Percentiles rank a stretch among this genome's conserved stretches.
Evolutionary conservation across 225 moss, liverwort and hornwort genomes (phyloP).

Genomic region (Sphagnum tenellum): DNA sequence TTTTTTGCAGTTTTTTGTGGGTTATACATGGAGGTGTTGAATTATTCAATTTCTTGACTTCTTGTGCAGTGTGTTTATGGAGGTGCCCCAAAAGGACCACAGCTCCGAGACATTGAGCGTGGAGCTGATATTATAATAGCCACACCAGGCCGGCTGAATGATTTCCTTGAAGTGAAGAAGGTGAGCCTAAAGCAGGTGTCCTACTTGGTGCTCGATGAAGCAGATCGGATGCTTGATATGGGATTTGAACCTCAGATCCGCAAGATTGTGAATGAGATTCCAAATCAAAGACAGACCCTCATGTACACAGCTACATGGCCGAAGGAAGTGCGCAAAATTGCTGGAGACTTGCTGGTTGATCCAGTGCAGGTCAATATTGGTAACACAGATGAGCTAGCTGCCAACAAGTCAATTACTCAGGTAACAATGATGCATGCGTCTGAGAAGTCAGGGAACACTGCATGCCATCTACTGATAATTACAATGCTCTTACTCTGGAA

Average conservation of each 20-base stretch:
- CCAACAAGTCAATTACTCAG: slow-evolving; percentile 93
- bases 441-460: no score
- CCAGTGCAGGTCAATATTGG: slow-evolving; percentile 98
- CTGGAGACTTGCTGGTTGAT: slow-evolving; percentile 73
- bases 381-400: slow-evolving; percentile 85
- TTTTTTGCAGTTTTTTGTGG: no score
- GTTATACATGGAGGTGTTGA: no score
- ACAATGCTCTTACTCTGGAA: no score
- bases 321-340: slow-evolving; percentile 93
- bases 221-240: slow-evolving; percentile 99
- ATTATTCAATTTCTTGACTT: background rate
- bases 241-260: slow-evolving; percentile 98
- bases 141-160: slow-evolving; percentile 84
- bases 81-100: slow-evolving; percentile 93
- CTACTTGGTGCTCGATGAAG: slow-evolving; percentile 84
- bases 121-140: slow-evolving; percentile 93
- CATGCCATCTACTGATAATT: no score
- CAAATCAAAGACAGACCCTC: slow-evolving; percentile 72
- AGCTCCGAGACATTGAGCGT: slow-evolving; percentile 84
- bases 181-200: slow-evolving; percentile 82
- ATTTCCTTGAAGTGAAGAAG: slow-evolving; percentile 93
- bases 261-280: slow-evolving; percentile 93
- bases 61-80: slow-evolving; percentile 85
- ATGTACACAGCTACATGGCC: slow-evolving; percentile 99
- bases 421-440: slow-evolving; percentile 8